phyloP scores from a whole-genome alignment of 2,329 filamentous ascomycete species.

The Pseudogymnoascus sp. region DNA sequence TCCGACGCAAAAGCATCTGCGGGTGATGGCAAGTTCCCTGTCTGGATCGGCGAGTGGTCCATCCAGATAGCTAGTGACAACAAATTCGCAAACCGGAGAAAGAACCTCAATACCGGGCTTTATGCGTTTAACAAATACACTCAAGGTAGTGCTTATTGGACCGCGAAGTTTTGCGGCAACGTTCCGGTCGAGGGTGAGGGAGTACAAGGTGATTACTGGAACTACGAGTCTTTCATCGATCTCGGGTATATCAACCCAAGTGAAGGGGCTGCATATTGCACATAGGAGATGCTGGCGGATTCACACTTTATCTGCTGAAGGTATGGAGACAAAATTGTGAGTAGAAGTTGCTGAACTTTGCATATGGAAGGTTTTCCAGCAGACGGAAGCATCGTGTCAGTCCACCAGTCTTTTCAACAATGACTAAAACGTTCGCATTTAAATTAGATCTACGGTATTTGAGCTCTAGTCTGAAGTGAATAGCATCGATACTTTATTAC shows the following conservation, averaged over 20 bases:
- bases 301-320: not conserved
- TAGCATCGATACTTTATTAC: not conserved
- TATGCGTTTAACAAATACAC: slow-evolving; percentile 30
- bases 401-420: not conserved
- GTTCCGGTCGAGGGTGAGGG: slow-evolving; percentile 15
- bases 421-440: not conserved
- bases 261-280: not conserved
- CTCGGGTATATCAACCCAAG: not conserved
- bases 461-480: not conserved
- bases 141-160: slow-evolving; percentile 29
- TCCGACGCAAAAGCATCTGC: not conserved
- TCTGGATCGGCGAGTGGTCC: slow-evolving; percentile 31
- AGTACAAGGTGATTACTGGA: slow-evolving; percentile 14
- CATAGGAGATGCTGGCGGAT: too few species aligned
- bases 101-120: slow-evolving; percentile 27
- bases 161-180: slow-evolving; percentile 18
- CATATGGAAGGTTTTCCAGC: not conserved
- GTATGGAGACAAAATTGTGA: not conserved
- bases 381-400: not conserved
- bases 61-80: slow-evolving; percentile 30
- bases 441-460: not conserved
- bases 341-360: not conserved
- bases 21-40: slow-evolving; percentile 25
- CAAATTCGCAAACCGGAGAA: slow-evolving; percentile 24
- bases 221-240: not conserved